Evolutionary conservation across 225 moss, liverwort and hornwort genomes (phyloP).

Genomic region (Pseudoscleropodium purum): DNA sequence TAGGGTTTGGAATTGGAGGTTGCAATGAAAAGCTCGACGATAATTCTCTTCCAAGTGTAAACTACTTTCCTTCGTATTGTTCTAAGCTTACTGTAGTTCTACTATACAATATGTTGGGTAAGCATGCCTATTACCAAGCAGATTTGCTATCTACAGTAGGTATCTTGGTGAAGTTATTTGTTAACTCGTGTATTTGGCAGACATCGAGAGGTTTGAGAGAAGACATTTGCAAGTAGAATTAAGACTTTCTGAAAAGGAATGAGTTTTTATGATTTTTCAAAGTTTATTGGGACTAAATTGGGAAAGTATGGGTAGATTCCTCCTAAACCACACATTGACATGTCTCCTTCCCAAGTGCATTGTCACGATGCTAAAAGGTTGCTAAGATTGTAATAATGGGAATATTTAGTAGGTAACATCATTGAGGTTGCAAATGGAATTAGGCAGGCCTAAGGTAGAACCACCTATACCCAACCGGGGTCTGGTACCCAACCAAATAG

Average conservation of each 20-base stretch:
- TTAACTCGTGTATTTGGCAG: neutral
- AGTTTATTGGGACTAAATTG: neutral
- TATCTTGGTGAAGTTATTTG: neutral
- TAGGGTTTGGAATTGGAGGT: neutral
- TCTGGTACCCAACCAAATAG: too few relatives aligned
- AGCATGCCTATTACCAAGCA: neutral
- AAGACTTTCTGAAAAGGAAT: neutral
- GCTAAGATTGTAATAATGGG: neutral
- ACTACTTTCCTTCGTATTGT: neutral
- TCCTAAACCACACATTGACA: too few relatives aligned
- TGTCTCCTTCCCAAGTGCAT: neutral
- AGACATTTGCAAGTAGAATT: neutral
- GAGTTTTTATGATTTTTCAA: neutral
- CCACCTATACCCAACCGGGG: too few relatives aligned
- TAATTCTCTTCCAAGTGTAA: neutral
- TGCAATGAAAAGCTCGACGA: neutral
- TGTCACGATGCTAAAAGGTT: neutral
- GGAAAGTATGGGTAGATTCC: neutral
- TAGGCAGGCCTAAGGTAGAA: too few relatives aligned
- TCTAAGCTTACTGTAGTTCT: neutral
- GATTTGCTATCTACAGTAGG: neutral
- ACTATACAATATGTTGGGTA: neutral
- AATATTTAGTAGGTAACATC: neutral
- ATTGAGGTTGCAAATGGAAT: neutral
- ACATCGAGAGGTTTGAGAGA: neutral